Evolutionary conservation across 768 basidiomycete genomes (phyloP), one percentile per base, ranked within the genome.

Genomic region (Tulasnella sp.): DNA sequence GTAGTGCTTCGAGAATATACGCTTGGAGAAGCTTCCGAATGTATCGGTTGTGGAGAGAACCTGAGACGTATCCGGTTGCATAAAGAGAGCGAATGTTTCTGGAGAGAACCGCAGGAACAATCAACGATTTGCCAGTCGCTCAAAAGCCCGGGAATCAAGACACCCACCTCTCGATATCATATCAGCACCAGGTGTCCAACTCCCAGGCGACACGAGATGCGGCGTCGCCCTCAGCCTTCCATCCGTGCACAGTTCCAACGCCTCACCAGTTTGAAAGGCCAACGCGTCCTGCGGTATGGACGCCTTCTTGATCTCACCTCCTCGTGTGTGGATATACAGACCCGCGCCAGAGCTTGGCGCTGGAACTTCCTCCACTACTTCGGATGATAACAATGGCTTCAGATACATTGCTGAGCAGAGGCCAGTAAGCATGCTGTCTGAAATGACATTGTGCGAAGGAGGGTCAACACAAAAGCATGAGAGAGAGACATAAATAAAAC

Each of bases 221-320:
- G 95, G 95, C 0, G 96, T 99, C 0, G 96, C 96, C 44, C 84
- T 80, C 15, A 99, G 76, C 58, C 77, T 80, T 13, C 84, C 81
- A 9, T 77, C 81, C 1, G 95, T 97, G 23, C 94, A 85, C 23
- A 97, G 75, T 70, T 96, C 85, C 21, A 99, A 80, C 8, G 95
- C 90, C 73, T 99, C 93, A 4, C 96, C 96, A 0, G 93, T 98
- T 70, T 99, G 96, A 71, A 99, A 97, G 2, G 94, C 95, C 53
- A 95, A 73, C 67, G 85, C 89, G 68, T 88, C 81, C 17, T 73
- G 67, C 3, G 96, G 95, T 63, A 99, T 96, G 1, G 82, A 77
- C 17, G 95, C 90, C 70, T 90, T 93, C 13, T 81, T 82, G 26
- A 94, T 70, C 23, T 81, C 74, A 1, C 87, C 85, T 2, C 85